These are phyloP conservation scores for Basipetospora sp. DNA, from an alignment of 2,329 filamentous ascomycete genomes.

Conservation along the genomic window DNA sequence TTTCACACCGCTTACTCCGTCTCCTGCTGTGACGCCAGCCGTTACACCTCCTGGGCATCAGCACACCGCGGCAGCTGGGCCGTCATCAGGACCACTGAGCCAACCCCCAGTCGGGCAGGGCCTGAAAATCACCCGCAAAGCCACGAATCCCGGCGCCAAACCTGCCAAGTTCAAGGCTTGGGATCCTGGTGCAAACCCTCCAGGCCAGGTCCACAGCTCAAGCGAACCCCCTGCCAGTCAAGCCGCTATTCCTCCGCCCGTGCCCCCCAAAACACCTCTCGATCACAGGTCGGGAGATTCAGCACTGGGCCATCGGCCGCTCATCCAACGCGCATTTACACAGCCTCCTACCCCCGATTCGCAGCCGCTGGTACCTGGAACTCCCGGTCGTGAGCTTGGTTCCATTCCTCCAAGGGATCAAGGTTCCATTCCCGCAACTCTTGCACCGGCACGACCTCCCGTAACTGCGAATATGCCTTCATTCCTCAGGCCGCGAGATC, in stretches of 20 bases:
- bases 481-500: not conserved
- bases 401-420: not conserved
- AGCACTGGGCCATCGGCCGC: not conserved
- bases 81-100: not conserved
- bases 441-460: not conserved
- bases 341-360: not conserved
- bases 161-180: slow-evolving; percentile 5
- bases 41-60: not conserved
- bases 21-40: not conserved
- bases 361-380: no score
- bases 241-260: no score
- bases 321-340: not conserved
- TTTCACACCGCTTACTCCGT: not conserved
- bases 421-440: not conserved
- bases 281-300: not conserved
- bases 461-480: not conserved
- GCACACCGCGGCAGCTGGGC: not conserved
- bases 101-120: not conserved
- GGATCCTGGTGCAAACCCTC: not conserved
- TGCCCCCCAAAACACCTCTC: not conserved
- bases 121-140: slow-evolving; percentile 4
- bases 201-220: no score
- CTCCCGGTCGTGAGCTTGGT: no score
- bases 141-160: slow-evolving; percentile 2
- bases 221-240: no score